phyloP scores from a whole-genome alignment of 176 grass and related monocot genomes.

The Oryza rufipogon region DNA sequence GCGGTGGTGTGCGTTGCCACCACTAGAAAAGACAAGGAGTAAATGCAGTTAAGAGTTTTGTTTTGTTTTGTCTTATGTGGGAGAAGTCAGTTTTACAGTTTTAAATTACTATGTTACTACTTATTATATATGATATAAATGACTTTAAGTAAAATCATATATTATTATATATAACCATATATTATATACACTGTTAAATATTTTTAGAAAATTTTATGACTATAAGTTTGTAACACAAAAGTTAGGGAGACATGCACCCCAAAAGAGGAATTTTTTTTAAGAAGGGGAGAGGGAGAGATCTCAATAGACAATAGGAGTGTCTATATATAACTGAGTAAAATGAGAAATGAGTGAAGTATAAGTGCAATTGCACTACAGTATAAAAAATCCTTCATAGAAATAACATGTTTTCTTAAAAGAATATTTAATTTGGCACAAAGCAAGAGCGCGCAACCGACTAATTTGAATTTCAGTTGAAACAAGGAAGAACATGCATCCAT shows the following conservation, averaged over 20 bases:
- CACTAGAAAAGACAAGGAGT: not conserved
- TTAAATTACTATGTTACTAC: not conserved
- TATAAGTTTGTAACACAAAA: too few species aligned
- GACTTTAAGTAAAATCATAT: too few species aligned
- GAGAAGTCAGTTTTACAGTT: not conserved
- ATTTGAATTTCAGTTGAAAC: not conserved
- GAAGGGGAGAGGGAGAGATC: not conserved
- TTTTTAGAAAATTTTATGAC: too few species aligned
- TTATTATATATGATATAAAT: too few species aligned
- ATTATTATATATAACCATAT: too few species aligned
- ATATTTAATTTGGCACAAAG: not conserved
- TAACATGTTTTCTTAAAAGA: not conserved
- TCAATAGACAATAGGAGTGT: not conserved
- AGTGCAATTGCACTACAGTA: too few species aligned
- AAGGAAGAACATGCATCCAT: not conserved
- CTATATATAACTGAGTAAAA: not conserved
- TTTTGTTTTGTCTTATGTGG: not conserved
- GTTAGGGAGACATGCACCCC: too few species aligned
- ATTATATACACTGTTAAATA: too few species aligned
- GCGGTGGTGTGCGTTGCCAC: not conserved
- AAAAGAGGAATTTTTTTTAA: not conserved
- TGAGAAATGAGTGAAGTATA: too few species aligned
- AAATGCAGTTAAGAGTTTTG: not conserved
- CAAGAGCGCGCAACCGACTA: not conserved
- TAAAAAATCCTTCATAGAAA: not conserved